Evolutionary conservation across 192 early-diverging fungal species (phyloP).

Genomic region (Rhizophlyctis rosea): DNA sequence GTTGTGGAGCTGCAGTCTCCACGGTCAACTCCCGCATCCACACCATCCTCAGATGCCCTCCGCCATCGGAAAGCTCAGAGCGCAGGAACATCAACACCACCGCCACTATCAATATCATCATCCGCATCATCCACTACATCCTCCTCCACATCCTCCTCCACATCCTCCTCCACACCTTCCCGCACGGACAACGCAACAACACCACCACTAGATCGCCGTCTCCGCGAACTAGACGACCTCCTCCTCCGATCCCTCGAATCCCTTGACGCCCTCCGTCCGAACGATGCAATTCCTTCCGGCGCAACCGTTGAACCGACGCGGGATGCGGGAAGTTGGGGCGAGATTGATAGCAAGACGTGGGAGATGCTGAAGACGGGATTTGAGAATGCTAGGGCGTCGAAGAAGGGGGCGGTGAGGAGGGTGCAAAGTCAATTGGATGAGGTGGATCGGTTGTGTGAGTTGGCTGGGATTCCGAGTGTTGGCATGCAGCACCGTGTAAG

Average conservation of each 20-base stretch:
- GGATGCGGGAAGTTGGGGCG: neutral
- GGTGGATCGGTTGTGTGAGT: slow-evolving; percentile 19
- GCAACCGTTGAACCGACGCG: neutral
- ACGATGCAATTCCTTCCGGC: slow-evolving; percentile 10
- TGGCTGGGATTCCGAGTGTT: slow-evolving; percentile 16
- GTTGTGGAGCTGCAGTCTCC: too few species aligned
- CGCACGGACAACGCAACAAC: too few species aligned
- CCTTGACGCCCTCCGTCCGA: slow-evolving; percentile 32
- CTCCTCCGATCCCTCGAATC: slow-evolving; percentile 31
- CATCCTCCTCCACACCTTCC: slow-evolving; percentile 1
- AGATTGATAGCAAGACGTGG: slow-evolving; percentile 8
- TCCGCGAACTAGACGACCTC: slow-evolving; percentile 31
- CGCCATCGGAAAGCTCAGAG: too few species aligned
- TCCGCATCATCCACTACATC: neutral
- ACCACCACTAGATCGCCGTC: slow-evolving; percentile 10
- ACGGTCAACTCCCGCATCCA: slow-evolving; percentile 1
- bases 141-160: neutral
- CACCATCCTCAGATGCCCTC: too few species aligned
- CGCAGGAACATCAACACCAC: neutral
- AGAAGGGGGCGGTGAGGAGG: slow-evolving; percentile 10
- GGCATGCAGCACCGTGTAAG: slow-evolving; percentile 22
- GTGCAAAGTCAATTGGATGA: slow-evolving; percentile 18
- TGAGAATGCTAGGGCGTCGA: slow-evolving; percentile 8
- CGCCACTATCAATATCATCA: neutral
- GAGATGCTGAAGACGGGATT: slow-evolving; percentile 3